These are phyloP conservation scores for Saccharum spontaneum DNA, from an alignment of 176 grass and related monocot species.

Conservation along the genomic window DNA sequence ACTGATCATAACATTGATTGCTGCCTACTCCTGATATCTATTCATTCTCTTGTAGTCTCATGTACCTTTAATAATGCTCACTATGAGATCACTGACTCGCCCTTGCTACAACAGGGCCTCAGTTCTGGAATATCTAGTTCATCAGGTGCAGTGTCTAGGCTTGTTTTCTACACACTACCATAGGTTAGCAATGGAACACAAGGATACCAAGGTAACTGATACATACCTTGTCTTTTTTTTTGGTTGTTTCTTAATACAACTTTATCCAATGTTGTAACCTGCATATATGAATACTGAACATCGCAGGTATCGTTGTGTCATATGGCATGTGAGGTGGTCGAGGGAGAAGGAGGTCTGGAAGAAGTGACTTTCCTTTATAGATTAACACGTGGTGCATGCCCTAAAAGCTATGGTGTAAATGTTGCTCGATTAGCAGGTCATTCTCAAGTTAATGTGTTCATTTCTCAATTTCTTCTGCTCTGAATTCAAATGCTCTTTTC, in stretches of 20 bases:
- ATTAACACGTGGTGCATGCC: conserved; percentile 77
- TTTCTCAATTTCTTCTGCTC: neutral
- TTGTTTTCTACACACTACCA: conserved; percentile 99
- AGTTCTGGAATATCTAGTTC: conserved; percentile 88
- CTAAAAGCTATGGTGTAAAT: conserved; percentile 99
- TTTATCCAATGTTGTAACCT: conserved; percentile 28
- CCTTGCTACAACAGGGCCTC: conserved; percentile 57
- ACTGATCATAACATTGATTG: conserved; percentile 12
- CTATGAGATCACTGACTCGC: conserved; percentile 17
- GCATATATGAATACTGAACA: conserved; percentile 32
- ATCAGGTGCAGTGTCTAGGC: conserved; percentile 72
- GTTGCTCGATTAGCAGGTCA: conserved; percentile 93
- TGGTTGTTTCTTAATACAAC: neutral
- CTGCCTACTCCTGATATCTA: conserved; percentile 13
- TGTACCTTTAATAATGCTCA: neutral
- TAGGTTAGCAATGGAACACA: conserved; percentile 76
- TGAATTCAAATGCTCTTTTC: conserved; percentile 31
- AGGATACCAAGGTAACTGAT: conserved; percentile 61
- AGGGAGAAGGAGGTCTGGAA: conserved; percentile 66
- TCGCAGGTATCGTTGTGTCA: conserved; percentile 75
- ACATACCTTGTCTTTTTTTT: conserved; percentile 3
- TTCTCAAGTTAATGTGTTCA: conserved; percentile 23
- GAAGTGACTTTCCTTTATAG: conserved; percentile 91
- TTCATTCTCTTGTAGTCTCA: conserved; percentile 25
- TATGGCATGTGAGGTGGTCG: conserved; percentile 85